phyloP scores from a whole-genome alignment of 768 basidiomycete genomes.

The Dioszegia aurantiaca region DNA sequence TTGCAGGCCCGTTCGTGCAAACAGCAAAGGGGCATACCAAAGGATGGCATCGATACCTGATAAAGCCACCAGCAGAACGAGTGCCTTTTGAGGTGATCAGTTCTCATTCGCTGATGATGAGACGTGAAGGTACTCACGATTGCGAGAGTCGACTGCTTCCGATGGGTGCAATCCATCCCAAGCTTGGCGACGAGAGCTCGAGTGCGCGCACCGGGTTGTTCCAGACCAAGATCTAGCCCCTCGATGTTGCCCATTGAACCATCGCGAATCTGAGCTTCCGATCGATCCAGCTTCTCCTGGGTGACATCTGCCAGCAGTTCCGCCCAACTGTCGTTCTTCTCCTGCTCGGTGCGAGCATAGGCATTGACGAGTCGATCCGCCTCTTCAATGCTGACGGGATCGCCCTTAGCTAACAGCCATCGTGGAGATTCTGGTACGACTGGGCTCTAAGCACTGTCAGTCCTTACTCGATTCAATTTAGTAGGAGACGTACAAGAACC shows the following conservation, averaged over 20 bases:
- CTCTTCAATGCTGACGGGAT: not conserved
- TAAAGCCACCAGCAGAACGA: slow-evolving; percentile 19
- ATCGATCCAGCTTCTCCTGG: not conserved
- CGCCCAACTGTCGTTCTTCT: not conserved
- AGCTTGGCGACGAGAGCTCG: too few species aligned
- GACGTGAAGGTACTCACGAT: not conserved
- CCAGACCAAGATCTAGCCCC: too few species aligned
- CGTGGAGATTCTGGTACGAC: slow-evolving; percentile 23
- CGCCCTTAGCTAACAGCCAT: slow-evolving; percentile 11
- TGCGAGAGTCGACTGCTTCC: not conserved
- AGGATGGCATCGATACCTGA: slow-evolving; percentile 24
- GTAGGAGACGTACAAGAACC: slow-evolving; percentile 13
- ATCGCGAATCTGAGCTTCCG: not conserved
- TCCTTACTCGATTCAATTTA: too few species aligned
- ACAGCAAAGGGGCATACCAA: slow-evolving; percentile 20
- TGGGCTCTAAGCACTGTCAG: not conserved
- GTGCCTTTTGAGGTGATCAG: slow-evolving; percentile 6
- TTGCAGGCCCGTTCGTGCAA: slow-evolving; percentile 15
- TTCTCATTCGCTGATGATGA: not conserved
- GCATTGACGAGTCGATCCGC: not conserved
- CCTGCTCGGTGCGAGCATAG: not conserved
- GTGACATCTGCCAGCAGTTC: not conserved
- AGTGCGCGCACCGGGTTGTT: too few species aligned
- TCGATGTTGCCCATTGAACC: too few species aligned
- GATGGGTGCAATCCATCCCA: too few species aligned